These are phyloP conservation scores for Fusarium albidum DNA, from an alignment of 2,329 filamentous ascomycete genomes.

Conservation along the genomic window DNA sequence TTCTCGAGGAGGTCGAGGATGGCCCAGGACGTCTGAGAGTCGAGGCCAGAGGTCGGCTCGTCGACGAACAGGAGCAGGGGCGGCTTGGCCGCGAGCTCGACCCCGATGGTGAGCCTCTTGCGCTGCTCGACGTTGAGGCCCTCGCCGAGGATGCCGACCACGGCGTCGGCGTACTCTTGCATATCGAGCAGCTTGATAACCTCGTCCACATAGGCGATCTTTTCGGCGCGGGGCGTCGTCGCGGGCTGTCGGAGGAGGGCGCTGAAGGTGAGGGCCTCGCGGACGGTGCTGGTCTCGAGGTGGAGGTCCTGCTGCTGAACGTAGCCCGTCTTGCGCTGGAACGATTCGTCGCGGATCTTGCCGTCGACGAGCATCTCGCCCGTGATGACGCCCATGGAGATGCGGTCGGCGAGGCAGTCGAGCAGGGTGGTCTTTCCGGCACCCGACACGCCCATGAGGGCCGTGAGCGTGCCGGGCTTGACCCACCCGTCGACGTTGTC, in stretches of 20 bases:
- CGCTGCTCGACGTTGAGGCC: constrained; percentile 59
- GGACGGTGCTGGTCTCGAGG: constrained; percentile 54
- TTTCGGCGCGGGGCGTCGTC: constrained; percentile 54
- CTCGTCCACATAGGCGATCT: constrained; percentile 61
- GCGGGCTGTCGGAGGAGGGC: constrained; percentile 56
- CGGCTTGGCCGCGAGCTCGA: constrained; percentile 54
- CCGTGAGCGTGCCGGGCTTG: constrained; percentile 76
- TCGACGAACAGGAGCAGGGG: constrained; percentile 61
- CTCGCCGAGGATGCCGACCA: constrained; percentile 56
- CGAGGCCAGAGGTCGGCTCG: constrained; percentile 64
- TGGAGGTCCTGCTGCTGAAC: constrained; percentile 72
- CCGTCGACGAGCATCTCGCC: constrained; percentile 77
- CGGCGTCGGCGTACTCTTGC: constrained; percentile 63
- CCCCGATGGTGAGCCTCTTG: constrained; percentile 61
- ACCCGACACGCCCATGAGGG: constrained; percentile 66
- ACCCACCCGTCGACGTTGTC: constrained; percentile 79
- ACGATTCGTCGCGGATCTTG: constrained; percentile 69
- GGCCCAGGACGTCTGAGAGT: constrained; percentile 72
- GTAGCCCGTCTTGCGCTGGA: constrained; percentile 77
- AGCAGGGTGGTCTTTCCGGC: constrained; percentile 73
- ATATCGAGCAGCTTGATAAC: constrained; percentile 64
- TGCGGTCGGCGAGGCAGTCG: constrained; percentile 69
- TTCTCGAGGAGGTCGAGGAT: constrained; percentile 76
- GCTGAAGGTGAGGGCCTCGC: constrained; percentile 52
- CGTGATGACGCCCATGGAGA: constrained; percentile 75